A percentile compares a stretch with the other conserved stretches of the same genome.
phyloP scores from a whole-genome alignment of 2,329 filamentous ascomycete species.

The Blastomyces silverae region DNA sequence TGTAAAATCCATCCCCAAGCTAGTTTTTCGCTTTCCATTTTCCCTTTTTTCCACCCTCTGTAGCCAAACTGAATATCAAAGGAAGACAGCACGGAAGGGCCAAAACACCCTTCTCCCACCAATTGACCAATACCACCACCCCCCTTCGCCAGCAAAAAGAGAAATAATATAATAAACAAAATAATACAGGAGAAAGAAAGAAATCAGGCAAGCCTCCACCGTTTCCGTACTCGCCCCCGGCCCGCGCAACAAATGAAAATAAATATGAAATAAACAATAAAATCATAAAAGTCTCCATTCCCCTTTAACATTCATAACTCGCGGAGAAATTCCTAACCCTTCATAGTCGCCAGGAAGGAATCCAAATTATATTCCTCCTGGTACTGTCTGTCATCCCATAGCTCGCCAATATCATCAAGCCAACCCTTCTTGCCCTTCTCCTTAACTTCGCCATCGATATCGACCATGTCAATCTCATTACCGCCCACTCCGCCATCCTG shows the following conservation, averaged over 20 bases:
- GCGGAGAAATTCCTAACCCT: constrained; percentile 30
- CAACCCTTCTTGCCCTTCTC: constrained; percentile 96
- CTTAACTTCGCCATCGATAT: constrained; percentile 83
- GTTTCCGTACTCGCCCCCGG: background rate
- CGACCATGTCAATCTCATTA: constrained; percentile 68
- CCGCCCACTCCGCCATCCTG: constrained; percentile 55
- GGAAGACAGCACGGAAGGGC: background rate
- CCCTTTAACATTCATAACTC: background rate
- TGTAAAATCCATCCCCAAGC: background rate
- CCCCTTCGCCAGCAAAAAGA: background rate
- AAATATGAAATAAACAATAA: background rate
- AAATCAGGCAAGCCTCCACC: background rate
- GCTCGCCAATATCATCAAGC: constrained; percentile 86
- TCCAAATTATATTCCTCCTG: constrained; percentile 97
- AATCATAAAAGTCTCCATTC: background rate
- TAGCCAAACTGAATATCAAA: background rate
- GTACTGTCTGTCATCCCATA: constrained; percentile 97
- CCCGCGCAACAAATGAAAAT: too few relatives aligned
- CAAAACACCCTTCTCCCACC: background rate
- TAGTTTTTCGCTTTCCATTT: background rate
- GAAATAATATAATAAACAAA: background rate
- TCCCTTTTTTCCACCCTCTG: background rate
- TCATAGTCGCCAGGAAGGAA: constrained; percentile 92
- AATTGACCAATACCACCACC: background rate
- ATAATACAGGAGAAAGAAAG: constrained; percentile 1